Base-by-base conservation (phyloP, 768 basidiomycete genomes). In the Cubamyces sp. region DNA sequence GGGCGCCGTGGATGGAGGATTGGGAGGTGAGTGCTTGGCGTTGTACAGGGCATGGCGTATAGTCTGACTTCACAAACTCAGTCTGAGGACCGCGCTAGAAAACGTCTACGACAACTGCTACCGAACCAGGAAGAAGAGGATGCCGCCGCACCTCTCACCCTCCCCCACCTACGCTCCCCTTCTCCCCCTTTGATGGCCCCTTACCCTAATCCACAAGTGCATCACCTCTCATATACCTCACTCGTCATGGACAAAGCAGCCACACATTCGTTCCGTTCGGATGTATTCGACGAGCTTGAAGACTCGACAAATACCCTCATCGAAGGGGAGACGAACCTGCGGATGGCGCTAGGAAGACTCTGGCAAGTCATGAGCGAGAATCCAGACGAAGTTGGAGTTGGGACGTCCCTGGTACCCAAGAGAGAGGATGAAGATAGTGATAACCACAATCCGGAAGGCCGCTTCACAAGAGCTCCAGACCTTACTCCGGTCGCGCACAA, bases 211-310 rank as follows among this genome's bases (percentile, higher is more conserved):
- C 90, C 90, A 25, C 80, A 80, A 23, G 73, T 80, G 11, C 84
- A 88, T 52, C 91, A 94, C 69, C 80, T 87, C 61, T 88, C 82
- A 64, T 94, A 91, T 74, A 83, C 91, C 19, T 91, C 92, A 0
- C 91, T 92, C 67, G 91, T 95, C 15, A 82, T 94, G 81, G 92
- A 94, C 72, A 90, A 88, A 64, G 83, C 91, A 8, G 85, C 91
- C 16, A 91, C 90, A 18, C 89, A 91, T 72, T 86, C 92, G 4
- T 95, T 92, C 75, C 89, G 92, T 46, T 90, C 92, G 37, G 81
- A 79, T 58, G 75, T 94, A 50, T 76, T 94, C 23, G 87, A 91
- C 65, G 91, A 93, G 68, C 80, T 95, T 15, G 91, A 93, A 66
- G 78, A 88, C 53, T 87, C 92, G 15, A 92, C 92, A 11, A 92